phyloP scores from a whole-genome alignment of 768 basidiomycete genomes.

The Tylopilus balloui region DNA sequence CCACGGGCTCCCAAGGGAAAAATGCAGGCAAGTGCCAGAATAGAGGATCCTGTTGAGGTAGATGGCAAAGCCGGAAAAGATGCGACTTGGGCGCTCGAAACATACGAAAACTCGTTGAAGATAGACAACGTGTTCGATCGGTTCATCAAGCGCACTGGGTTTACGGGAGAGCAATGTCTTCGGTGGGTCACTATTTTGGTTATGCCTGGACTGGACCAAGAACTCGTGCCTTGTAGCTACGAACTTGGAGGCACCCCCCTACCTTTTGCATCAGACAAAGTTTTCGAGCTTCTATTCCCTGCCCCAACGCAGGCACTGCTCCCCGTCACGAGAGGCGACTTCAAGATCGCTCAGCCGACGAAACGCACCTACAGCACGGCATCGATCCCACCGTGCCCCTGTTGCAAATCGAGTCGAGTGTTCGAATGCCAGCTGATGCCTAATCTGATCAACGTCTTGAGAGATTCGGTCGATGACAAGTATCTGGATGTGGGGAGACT shows the following conservation, averaged over 20 bases:
- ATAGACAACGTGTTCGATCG: conserved; percentile 84
- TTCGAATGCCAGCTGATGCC: conserved; percentile 98
- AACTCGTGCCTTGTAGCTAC: conserved; percentile 50
- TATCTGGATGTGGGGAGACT: conserved; percentile 31
- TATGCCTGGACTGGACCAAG: not conserved
- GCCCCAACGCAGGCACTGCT: conserved; percentile 39
- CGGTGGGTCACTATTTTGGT: conserved; percentile 44
- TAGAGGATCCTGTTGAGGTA: conserved; percentile 41
- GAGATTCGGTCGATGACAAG: conserved; percentile 26
- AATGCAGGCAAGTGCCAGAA: conserved; percentile 34
- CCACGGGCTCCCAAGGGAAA: conserved; percentile 51
- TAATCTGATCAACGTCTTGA: conserved; percentile 78
- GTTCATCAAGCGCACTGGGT: conserved; percentile 68
- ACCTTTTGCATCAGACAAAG: conserved; percentile 75
- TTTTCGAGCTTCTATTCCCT: conserved; percentile 75
- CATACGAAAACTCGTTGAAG: conserved; percentile 75
- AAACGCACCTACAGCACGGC: conserved; percentile 53
- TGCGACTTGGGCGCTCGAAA: conserved; percentile 60
- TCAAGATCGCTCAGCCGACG: conserved; percentile 44
- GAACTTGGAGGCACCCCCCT: conserved; percentile 83
- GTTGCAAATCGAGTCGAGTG: conserved; percentile 61
- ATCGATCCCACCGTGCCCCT: conserved; percentile 58
- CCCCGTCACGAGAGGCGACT: conserved; percentile 57
- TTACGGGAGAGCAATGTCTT: conserved; percentile 80
- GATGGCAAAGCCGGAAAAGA: conserved; percentile 44